These are phyloP conservation scores for Arthromyces matolae DNA, from an alignment of 768 basidiomycete genomes.

Conservation along the genomic window DNA sequence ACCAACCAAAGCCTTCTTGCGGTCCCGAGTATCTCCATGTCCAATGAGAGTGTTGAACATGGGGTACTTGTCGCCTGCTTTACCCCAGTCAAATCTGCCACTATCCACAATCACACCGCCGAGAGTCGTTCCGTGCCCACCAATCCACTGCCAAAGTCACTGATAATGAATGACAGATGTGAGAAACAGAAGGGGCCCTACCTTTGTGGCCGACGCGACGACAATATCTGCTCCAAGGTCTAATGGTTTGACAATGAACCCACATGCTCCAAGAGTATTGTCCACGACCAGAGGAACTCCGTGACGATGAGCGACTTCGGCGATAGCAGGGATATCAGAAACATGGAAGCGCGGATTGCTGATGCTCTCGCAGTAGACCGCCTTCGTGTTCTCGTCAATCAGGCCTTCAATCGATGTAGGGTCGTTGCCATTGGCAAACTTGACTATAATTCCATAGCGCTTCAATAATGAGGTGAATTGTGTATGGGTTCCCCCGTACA, in stretches of 20 bases:
- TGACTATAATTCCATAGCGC: constrained; percentile 61
- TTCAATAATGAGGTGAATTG: constrained; percentile 48
- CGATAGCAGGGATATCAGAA: constrained; percentile 42
- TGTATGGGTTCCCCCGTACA: neutral
- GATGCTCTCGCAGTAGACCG: constrained; percentile 52
- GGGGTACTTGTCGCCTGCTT: constrained; percentile 2
- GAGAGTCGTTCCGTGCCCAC: neutral
- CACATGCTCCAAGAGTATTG: constrained; percentile 37
- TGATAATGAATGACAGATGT: neutral
- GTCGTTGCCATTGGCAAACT: constrained; percentile 14
- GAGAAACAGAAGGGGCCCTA: no score
- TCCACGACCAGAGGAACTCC: constrained; percentile 34
- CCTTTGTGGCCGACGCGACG: neutral
- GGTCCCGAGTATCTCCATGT: constrained; percentile 1
- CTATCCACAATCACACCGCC: constrained; percentile 3
- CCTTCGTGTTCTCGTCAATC: constrained; percentile 57
- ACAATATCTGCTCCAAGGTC: constrained; percentile 58
- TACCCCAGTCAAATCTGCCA: constrained; percentile 3
- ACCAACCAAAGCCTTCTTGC: constrained; percentile 4
- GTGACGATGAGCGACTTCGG: constrained; percentile 51
- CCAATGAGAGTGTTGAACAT: constrained; percentile 2
- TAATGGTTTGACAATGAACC: constrained; percentile 54
- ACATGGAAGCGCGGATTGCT: constrained; percentile 54
- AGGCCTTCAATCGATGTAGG: constrained; percentile 16
- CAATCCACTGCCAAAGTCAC: neutral